Conservation (phyloP, 2,329 filamentous ascomycete species). For the Pestalotiopsis fici region DNA sequence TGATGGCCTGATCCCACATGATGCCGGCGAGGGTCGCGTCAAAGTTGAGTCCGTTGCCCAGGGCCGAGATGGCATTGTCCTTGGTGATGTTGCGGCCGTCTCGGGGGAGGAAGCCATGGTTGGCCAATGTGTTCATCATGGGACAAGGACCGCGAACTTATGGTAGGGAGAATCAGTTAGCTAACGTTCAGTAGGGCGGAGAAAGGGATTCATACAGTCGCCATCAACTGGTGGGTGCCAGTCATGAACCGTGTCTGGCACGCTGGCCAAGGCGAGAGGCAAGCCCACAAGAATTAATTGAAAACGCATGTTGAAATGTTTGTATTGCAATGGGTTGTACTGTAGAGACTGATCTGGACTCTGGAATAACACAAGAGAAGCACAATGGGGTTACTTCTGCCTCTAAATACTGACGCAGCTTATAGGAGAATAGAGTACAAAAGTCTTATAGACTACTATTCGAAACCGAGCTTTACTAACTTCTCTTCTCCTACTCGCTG, state of each 20-base stretch:
- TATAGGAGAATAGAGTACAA: not conserved
- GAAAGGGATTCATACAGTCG: not conserved
- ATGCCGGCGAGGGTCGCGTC: constrained; percentile 33
- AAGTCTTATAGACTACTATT: not conserved
- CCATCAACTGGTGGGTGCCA: not conserved
- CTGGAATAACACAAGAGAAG: not conserved
- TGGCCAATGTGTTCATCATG: constrained; percentile 48
- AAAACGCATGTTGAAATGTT: not conserved
- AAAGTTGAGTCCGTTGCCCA: constrained; percentile 42
- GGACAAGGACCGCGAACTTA: constrained; percentile 45
- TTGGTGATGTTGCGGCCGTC: constrained; percentile 39
- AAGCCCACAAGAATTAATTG: not conserved
- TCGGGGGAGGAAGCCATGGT: constrained; percentile 46
- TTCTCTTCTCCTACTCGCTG: not conserved
- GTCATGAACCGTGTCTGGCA: not conserved
- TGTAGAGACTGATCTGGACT: not conserved
- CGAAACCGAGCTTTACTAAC: not conserved
- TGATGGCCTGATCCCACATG: constrained; percentile 42
- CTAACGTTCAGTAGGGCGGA: not conserved
- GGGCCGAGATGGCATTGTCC: constrained; percentile 33
- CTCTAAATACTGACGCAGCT: not conserved
- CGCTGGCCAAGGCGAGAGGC: not conserved
- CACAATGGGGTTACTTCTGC: too few species aligned
- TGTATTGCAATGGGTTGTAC: not conserved
- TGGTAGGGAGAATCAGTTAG: not conserved